Evolutionary conservation across 306 rosid species (phyloP), one percentile per base, ranked within the genome.

Genomic region (Cucumis melo): DNA sequence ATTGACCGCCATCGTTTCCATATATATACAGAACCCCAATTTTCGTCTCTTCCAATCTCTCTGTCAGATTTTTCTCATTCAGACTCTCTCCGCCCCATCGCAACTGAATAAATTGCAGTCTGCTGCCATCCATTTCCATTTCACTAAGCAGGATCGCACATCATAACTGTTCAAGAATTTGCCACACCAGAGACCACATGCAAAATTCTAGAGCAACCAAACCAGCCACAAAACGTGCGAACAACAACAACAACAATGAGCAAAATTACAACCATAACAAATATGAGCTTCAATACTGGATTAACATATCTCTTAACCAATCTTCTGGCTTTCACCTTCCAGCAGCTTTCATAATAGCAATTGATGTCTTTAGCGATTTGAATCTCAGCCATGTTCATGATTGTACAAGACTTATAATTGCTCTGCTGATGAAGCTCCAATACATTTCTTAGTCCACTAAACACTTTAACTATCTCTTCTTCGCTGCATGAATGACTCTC

Each of bases 401-500:
- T 34, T 24, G 9, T 34, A 34, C 70, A 1, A 15, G 23, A 32
- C 17, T 32, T 29, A 24, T 12, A 5, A 24, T 12, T 1, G 5
- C 65, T 59, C n/a, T 24, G 19, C 17, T 59, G 65, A 14, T 59
- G 65, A 62, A 62, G 67, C 38, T 62, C 42, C 42, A 62, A 62
- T 11, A 62, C 41, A 62, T 41, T 66, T 66, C 73, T 41, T 2
- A 75, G 44, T 13, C 53, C 78, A 34, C 17, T 8, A 13, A 76
- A 76, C 41, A 76, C 3, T 61, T 76, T 60, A 15, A 76, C 79
- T 2, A 76, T n/a, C 17, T 60, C 79, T 13, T 60, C 79, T 17
- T 75, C 78, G 0, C 16, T 34, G 3, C 70, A 41, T 3, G 10
- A 24, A 36, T 75, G 21, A 5, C 34, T 42, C 14, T 61, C 27